Percentiles rank a stretch among this genome's conserved stretches.
phyloP scores from a whole-genome alignment of 73 alveolate species.

The Stentor roeselii region DNA sequence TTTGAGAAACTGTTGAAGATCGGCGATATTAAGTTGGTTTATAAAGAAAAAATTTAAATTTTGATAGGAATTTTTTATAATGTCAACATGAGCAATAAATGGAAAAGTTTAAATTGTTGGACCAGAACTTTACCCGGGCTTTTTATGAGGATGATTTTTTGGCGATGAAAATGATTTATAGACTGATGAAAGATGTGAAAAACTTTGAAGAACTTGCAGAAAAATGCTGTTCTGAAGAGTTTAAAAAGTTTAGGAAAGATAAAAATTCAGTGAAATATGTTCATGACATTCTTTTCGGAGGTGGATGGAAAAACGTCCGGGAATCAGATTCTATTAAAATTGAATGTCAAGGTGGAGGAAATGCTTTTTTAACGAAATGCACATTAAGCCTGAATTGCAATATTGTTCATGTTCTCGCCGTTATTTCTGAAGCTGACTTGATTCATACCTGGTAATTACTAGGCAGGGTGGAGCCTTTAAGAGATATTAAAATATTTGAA shows the following conservation, averaged over 20 bases:
- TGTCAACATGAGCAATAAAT: too few species aligned
- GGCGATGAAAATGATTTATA: too few species aligned
- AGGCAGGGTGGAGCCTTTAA: not conserved
- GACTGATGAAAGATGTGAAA: too few species aligned
- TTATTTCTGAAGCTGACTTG: not conserved
- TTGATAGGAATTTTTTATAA: too few species aligned
- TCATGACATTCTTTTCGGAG: too few species aligned
- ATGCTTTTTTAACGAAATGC: not conserved
- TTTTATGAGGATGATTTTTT: too few species aligned
- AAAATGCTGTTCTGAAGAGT: too few species aligned
- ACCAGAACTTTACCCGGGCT: too few species aligned
- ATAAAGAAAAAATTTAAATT: not conserved
- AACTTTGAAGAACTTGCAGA: too few species aligned
- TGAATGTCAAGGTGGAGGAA: constrained; percentile 10
- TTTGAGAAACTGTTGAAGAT: constrained; percentile 4
- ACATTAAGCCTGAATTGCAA: not conserved
- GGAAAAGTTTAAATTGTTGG: too few species aligned
- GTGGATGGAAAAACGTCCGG: not conserved
- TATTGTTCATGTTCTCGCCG: not conserved
- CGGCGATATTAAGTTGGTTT: not conserved
- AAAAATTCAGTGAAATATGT: too few species aligned
- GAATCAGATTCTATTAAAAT: not conserved
- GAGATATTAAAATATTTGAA: not conserved
- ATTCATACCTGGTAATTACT: not conserved
- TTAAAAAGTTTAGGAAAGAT: too few species aligned